Evolutionary conservation across 306 rosid genomes (phyloP).

Genomic region (Sesbania bispinosa): DNA sequence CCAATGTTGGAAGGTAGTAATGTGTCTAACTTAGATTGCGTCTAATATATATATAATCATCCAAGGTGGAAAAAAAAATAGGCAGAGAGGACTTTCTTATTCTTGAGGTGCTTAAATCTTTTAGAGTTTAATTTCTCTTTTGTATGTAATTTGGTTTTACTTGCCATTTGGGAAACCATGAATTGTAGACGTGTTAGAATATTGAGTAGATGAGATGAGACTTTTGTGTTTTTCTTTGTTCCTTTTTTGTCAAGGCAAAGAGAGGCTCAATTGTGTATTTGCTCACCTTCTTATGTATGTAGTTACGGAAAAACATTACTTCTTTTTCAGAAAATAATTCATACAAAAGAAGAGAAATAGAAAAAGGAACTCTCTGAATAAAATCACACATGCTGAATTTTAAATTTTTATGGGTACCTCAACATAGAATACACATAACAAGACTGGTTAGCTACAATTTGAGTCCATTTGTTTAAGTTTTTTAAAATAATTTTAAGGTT

Average conservation of each 20-base stretch:
- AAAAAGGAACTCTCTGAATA: too few species aligned
- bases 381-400: too few species aligned
- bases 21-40: slow-evolving; percentile 34
- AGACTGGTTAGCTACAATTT: too few species aligned
- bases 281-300: neutral
- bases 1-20: slow-evolving; percentile 30
- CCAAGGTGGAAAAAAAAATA: slow-evolving; percentile 35
- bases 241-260: neutral
- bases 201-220: neutral
- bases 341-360: too few species aligned
- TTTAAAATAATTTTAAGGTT: too few species aligned
- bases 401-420: too few species aligned
- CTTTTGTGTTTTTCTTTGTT: neutral
- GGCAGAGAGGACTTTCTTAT: neutral
- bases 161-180: neutral
- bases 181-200: neutral
- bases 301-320: too few species aligned
- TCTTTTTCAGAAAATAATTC: too few species aligned
- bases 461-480: too few species aligned
- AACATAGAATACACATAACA: too few species aligned
- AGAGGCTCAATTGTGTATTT: neutral
- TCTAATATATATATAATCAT: too few species aligned
- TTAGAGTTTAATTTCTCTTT: neutral
- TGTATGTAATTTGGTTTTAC: neutral
- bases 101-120: neutral